Evolutionary conservation across 768 basidiomycete genomes (phyloP).

Genomic region (Boletus sensibilis): DNA sequence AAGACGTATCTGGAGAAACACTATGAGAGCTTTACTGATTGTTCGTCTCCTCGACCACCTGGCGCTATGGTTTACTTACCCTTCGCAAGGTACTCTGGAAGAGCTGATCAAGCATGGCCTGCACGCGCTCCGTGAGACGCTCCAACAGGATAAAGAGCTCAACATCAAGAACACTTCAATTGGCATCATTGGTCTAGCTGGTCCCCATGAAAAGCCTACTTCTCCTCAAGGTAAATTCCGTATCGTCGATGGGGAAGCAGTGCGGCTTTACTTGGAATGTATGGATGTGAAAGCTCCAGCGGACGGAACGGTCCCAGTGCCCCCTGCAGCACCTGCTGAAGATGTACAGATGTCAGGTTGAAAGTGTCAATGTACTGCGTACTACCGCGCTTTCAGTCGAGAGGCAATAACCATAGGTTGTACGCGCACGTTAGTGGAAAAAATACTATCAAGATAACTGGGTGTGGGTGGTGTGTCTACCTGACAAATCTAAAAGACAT

Average conservation of each 20-base stretch:
- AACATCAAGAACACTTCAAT: slow-evolving; percentile 92
- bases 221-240: slow-evolving; percentile 67
- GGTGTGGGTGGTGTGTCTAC: slow-evolving; percentile 25
- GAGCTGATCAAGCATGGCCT: slow-evolving; percentile 91
- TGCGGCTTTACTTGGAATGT: slow-evolving; percentile 70
- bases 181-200: slow-evolving; percentile 81
- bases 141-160: slow-evolving; percentile 98
- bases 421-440: background rate
- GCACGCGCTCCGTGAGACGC: slow-evolving; percentile 91
- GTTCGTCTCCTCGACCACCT: slow-evolving; percentile 46
- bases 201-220: slow-evolving; percentile 53
- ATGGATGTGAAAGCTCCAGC: slow-evolving; percentile 72
- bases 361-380: slow-evolving; percentile 24
- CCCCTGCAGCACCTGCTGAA: slow-evolving; percentile 44
- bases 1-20: slow-evolving; percentile 98
- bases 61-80: background rate
- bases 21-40: slow-evolving; percentile 81
- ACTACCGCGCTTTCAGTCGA: slow-evolving; percentile 8
- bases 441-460: slow-evolving; percentile 18
- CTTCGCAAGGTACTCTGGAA: slow-evolving; percentile 67
- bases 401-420: background rate
- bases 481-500: slow-evolving; percentile 10
- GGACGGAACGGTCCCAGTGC: slow-evolving; percentile 38
- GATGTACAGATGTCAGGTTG: slow-evolving; percentile 87
- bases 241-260: slow-evolving; percentile 80